phyloP scores from a whole-genome alignment of 2,329 filamentous ascomycete genomes.

The Massarina eburnea region DNA sequence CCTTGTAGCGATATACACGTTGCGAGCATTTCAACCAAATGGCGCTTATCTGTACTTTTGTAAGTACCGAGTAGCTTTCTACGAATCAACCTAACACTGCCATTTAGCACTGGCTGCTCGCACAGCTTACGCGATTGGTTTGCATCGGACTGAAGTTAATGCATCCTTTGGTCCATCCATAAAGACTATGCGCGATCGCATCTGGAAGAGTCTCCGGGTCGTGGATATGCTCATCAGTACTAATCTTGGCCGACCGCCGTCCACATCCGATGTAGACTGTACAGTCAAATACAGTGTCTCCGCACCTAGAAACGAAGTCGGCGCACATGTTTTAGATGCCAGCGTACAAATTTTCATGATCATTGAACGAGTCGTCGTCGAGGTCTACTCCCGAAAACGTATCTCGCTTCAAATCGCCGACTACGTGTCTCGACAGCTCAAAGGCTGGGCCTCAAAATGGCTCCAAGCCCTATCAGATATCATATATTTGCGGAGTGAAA shows the following conservation, averaged over 20 bases:
- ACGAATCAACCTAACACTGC: neutral
- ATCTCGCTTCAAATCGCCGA: conserved; percentile 45
- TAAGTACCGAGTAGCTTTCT: conserved; percentile 1
- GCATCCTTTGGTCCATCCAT: conserved; percentile 50
- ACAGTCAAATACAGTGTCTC: conserved; percentile 43
- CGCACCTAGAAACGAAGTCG: conserved; percentile 16
- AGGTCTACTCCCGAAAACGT: conserved; percentile 48
- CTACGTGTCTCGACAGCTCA: conserved; percentile 46
- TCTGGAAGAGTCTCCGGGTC: conserved; percentile 57
- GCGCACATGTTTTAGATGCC: conserved; percentile 31
- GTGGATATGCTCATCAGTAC: conserved; percentile 56
- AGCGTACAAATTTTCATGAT: conserved; percentile 52
- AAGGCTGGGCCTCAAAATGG: conserved; percentile 44
- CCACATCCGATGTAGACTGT: conserved; percentile 55
- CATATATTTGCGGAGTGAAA: conserved; percentile 24
- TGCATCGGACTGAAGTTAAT: conserved; percentile 56
- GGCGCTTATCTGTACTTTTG: conserved; percentile 56
- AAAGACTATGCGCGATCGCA: conserved; percentile 48
- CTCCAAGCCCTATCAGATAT: conserved; percentile 31
- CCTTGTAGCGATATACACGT: conserved; percentile 55
- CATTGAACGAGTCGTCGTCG: conserved; percentile 51
- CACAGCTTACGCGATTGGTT: conserved; percentile 55
- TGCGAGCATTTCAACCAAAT: conserved; percentile 55
- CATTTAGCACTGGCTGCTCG: conserved; percentile 48
- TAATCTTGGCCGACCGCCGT: conserved; percentile 54